Base-by-base conservation (phyloP, 179 eudicot genomes). In the Heliamphora ciliata region DNA sequence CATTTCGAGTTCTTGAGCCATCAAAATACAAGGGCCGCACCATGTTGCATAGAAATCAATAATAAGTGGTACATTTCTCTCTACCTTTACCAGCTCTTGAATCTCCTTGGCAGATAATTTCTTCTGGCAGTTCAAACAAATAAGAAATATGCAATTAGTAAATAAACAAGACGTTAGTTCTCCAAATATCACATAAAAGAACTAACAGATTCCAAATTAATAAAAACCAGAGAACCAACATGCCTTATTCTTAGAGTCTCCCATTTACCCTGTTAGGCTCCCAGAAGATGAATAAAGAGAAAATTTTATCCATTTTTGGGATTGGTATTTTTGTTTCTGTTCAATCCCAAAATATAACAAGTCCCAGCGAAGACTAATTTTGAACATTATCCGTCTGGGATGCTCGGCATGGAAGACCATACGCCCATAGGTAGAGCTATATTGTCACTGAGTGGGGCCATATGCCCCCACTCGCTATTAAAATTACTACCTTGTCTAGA, bases 1-100 rank as follows among this genome's bases (percentile, higher is more conserved):
- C 98, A 89, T 91, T 91, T 96, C 99, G 78, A 96, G 97, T 87
- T 92, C 94, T 86, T 96, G 99, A 84, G 99, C 99, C 98, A 96
- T 96, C 88, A 96, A 86, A 67, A 94, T 89, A 82, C 99, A 96
- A 73, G 99, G 99, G 84, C 99, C 99, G 79, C 99, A 96, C 99
- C 99, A 96, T 3, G 97, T 91, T 8, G 98, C 97, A 83, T 94
- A 96, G 84, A 96, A 96, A 88, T 94, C 99, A 70, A 96, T 90
- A 69, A 96, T 70, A 52, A 96, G 76, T 3, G 99, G 98, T 61
- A 92, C 92, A 76, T 82, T 90, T 83, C 99, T 91, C 76, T 96
- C 97, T 69, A 97, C 98, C 84, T 87, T 96, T 21, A 94, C 90
- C 74, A 96, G 90, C 84, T 94, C 94, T 84, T 93, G 91, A 24